Evolutionary conservation across 2,329 filamentous ascomycete species (phyloP), one percentile per base, ranked within the genome.

Genomic region (Diaporthe amygdali): DNA sequence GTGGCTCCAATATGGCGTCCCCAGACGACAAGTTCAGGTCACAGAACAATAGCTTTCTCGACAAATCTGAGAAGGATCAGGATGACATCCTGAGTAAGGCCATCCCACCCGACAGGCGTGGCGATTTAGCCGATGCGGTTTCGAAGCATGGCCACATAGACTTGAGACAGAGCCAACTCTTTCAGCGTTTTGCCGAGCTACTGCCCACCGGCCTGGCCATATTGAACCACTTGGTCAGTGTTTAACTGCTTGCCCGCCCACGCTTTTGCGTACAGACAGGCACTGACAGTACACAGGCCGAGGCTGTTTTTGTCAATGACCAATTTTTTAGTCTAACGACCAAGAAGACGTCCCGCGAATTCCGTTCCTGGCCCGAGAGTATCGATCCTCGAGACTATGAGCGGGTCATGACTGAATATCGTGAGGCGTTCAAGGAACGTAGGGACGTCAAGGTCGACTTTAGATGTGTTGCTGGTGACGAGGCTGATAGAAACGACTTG

Each of bases 351-450:
- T 59, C 52, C 12, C 66, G 55, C 3, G 66, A 68, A 25, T 68
- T 68, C 7, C 66, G 66, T 15, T 68, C 66, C 25, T 68, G 66
- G 66, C 66, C 66, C 14, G 66, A 68, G 52, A 68, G 66, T n/a
- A 59, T 68, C 22, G 66, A 68, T 25, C 66, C 66, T 20, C 66
- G 66, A 37, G 66, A 68, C 6, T 68, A 68, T 20, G 52, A 68
- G 44, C 52, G 66, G 17, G 66, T 68, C 32, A 68, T 68, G 66
- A 49, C 66, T 3, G 37, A 68, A 5, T 68, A 68, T 39, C 66
- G 66, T 30, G 66, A 68, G 7, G 66, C 66, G 2, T 68, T 68
- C 27, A 39, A 22, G 34, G 52, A 68, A n/a, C 41, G 66, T 2
- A 55, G 55, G 52, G 66, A 68, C 20, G 34, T 68, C 66, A 68